Base-by-base conservation (phyloP, 192 early-diverging fungal genomes). In the Rhizophlyctis rosea region DNA sequence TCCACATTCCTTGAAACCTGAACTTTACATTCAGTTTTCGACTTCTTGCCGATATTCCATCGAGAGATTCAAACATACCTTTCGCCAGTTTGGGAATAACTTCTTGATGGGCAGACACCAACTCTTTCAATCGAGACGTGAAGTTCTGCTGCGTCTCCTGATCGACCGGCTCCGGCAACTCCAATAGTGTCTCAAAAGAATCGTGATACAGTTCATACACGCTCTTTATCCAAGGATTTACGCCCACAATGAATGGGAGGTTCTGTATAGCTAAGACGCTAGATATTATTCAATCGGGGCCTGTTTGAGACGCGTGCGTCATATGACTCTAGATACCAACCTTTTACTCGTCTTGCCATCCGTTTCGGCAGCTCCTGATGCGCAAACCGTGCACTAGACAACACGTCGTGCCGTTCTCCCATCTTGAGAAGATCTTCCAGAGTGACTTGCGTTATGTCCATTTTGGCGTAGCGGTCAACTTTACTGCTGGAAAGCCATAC, bases 231-330 rank as follows among this genome's bases (percentile, higher is more conserved):
- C 92, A 83, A 1, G 96, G 96, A 71, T 98, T 98, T 49, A 91
- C 91, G 57, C 92, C 96, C 33, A 98, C 93, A 51, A 98, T 98
- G 68, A 94, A 96, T 0, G 93, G 94, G 33, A 96, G 78, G 48
- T 83, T 88, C 72, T 96, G 91, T 51, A 96, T 86, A 4, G 88
- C 90, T 76, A 53, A 11, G 3, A n/a, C n/a, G n/a, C n/a, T n/a
- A n/a, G n/a, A n/a, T n/a, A n/a, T 18, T n/a, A n/a, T n/a, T n/a
- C n/a, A n/a, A n/a, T n/a, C n/a, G n/a, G n/a, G n/a, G n/a, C n/a
- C n/a, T n/a, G n/a, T n/a, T n/a, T n/a, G n/a, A 57, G 18, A 34
- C 35, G 16, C 18, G 29, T 57, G 11, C 1, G 1, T 23, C 14
- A 54, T 16, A 54, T 25, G 1, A 54, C 14, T 16, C 52, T 54